A percentile compares a stretch with the other conserved stretches of the same genome.
Evolutionary conservation across 805 yeast genomes (phyloP).

Genomic region (baker's yeast (Saccharomyces cerevisiae)): DNA sequence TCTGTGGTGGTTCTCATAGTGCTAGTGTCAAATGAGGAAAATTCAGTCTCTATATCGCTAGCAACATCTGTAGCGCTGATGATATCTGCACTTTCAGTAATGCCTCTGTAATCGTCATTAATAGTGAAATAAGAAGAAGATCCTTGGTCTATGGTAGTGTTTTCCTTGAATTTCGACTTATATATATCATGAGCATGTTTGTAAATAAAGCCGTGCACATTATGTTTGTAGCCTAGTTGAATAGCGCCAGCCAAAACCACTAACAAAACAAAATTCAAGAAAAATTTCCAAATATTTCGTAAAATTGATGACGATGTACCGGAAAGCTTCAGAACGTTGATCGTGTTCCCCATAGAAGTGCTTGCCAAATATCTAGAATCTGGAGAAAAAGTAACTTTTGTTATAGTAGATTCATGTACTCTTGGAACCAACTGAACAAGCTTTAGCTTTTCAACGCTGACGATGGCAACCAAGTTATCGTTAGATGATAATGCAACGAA

Average conservation of each 20-base stretch:
- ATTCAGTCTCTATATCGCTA: slow-evolving; percentile 7
- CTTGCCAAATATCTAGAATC: slow-evolving; percentile 60
- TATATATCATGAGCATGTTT: slow-evolving; percentile 13
- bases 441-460: slow-evolving; percentile 44
- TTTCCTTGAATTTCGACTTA: slow-evolving; percentile 4
- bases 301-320: slow-evolving; percentile 24
- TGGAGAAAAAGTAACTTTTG: slow-evolving; percentile 61
- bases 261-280: slow-evolving; percentile 21
- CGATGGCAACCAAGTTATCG: slow-evolving; percentile 58
- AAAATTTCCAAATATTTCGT: slow-evolving; percentile 16
- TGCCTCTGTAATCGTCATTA: slow-evolving; percentile 11
- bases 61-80: slow-evolving; percentile 9
- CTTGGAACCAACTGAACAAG: slow-evolving; percentile 44
- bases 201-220: slow-evolving; percentile 17
- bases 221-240: slow-evolving; percentile 19
- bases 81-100: slow-evolving; percentile 18
- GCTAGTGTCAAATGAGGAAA: slow-evolving; percentile 2
- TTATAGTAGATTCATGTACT: slow-evolving; percentile 72
- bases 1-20: not conserved
- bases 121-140: slow-evolving; percentile 12
- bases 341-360: slow-evolving; percentile 68
- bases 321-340: slow-evolving; percentile 49
- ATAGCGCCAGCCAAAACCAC: slow-evolving; percentile 19
- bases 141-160: slow-evolving; percentile 1
- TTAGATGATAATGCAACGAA: slow-evolving; percentile 38